Evolutionary conservation across 352 stramenopile species (phyloP), one percentile per base, ranked within the genome.

Genomic region (Phytophthora idaei): DNA sequence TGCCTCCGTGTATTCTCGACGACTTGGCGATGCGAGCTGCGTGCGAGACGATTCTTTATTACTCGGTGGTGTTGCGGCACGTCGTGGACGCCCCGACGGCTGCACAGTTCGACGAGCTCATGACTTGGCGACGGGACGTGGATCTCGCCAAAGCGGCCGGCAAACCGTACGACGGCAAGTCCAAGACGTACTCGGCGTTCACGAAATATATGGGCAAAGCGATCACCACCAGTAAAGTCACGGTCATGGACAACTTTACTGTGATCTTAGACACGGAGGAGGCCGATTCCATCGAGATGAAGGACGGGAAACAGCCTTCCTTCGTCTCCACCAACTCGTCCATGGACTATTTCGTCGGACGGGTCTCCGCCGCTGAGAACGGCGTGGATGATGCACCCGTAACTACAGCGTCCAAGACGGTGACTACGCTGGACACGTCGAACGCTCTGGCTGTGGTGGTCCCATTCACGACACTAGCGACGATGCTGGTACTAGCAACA

Each of bases 11-110:
- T 21, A 78, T 77, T 46, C 53, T 90, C 11, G 60, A 78, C 41
- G 59, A 80, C 15, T 68, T 92, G 60, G 75, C 75, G 17, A 60
- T 90, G 47, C 76, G 74, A n/a, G 78, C 83, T 6, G 70, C 75
- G 36, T 78, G 83, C 44, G 83, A 92, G 66, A 87, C 80, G 53
- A 47, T 92, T 27, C 73, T 92, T 34, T 85, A 85, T 64, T 87
- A 85, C 41, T 85, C 78, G 1, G 57, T 80, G 34, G 80, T 83
- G 25, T 58, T 90, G 49, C 64, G 57, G 0, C 44, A 75, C 1
- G 67, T 62, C 0, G 58, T 59, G 8, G n/a, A 51, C 0, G 67
- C 78, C 2, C 76, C 84, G 3, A 77, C 77, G 5, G 52, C 68
- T 0, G 60, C 58, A 5, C 56, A 89, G 52, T 87, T 89, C 37